Evolutionary conservation across 139 green algal genomes (phyloP), one percentile per base, ranked within the genome.

Genomic region (Chlorella sp.): DNA sequence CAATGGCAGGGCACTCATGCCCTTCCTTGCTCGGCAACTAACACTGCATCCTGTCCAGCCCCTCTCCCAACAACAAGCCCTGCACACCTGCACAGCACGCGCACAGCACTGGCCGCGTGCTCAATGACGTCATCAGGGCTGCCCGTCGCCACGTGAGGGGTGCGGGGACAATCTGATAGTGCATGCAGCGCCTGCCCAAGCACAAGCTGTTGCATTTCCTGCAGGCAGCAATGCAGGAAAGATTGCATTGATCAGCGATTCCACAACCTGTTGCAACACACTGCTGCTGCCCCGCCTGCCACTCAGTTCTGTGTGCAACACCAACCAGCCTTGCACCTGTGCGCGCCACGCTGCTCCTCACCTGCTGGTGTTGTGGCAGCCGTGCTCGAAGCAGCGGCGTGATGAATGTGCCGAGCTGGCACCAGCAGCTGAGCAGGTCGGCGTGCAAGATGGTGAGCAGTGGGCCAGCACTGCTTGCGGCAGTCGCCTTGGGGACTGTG

Each of bases 361-460:
- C 68, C 26, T 70, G 68, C 48, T 80, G 62, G 3, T 74, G 60
- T 20, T 72, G 68, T 34, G 67, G 62, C 38, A 34, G 40, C 32
- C 20, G 5, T 7, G 60, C 74, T 28, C 43, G 72, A 24, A 87
- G 83, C 60, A 65, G 44, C n/a, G 73, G 72, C 51, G 84, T 54
- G 16, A 76, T 20, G 17, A 62, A 17, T 5, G 67, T 48, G 19
- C 38, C 85, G 34, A 88, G 38, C 9, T 69, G 46, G 3, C 51
- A 34, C n/a, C 76, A 85, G 73, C 80, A 64, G 46, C 48, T 28
- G 34, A 88, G 78, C 28, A 85, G 62, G 54, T 85, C 73, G 73
- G 46, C 4, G 40, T 88, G 76, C 28, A 88, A 41, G 73, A 62
- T 43, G 73, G 80, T 85, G n/a, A 85, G 24, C 24, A 70, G 78